These are phyloP conservation scores for Brassica rapa DNA, from an alignment of 345 rosid species.

Conservation along the genomic window DNA sequence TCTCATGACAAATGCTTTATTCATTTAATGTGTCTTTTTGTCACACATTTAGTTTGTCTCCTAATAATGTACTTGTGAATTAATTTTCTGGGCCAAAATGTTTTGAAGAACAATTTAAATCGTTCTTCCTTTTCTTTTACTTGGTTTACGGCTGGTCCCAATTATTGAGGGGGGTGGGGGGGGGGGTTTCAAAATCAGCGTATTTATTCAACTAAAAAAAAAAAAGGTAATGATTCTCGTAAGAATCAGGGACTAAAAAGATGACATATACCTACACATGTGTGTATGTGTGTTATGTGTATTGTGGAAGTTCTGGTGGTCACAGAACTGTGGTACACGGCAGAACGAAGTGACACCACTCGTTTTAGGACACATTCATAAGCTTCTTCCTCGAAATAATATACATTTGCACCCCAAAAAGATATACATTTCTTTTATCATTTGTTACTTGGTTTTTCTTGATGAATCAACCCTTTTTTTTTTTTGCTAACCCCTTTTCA, in stretches of 20 bases:
- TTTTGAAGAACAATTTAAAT: constrained; percentile 16
- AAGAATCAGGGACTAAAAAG: constrained; percentile 40
- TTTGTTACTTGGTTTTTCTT: background rate
- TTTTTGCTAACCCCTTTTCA: no score
- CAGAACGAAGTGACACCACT: constrained; percentile 42
- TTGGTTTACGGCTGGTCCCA: constrained; percentile 30
- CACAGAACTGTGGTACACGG: constrained; percentile 40
- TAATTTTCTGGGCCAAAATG: constrained; percentile 33
- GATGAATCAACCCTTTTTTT: constrained; percentile 4
- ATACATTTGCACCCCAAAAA: background rate
- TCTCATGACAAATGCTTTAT: constrained; percentile 3
- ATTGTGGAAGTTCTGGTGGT: constrained; percentile 33
- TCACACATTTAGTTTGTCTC: constrained; percentile 24
- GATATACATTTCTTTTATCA: background rate
- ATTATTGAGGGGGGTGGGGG: constrained; percentile 22
- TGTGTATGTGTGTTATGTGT: constrained; percentile 33
- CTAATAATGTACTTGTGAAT: constrained; percentile 16
- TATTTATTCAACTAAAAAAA: background rate
- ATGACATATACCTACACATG: constrained; percentile 34
- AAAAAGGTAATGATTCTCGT: constrained; percentile 9
- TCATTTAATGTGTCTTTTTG: constrained; percentile 28
- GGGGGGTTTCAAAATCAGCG: constrained; percentile 11
- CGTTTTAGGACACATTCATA: constrained; percentile 35
- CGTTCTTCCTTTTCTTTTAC: constrained; percentile 6
- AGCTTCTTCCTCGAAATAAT: constrained; percentile 32